Evolutionary conservation across 2,329 filamentous ascomycete species (phyloP), one percentile per base, ranked within the genome.

Genomic region (Microascus cirrosus): DNA sequence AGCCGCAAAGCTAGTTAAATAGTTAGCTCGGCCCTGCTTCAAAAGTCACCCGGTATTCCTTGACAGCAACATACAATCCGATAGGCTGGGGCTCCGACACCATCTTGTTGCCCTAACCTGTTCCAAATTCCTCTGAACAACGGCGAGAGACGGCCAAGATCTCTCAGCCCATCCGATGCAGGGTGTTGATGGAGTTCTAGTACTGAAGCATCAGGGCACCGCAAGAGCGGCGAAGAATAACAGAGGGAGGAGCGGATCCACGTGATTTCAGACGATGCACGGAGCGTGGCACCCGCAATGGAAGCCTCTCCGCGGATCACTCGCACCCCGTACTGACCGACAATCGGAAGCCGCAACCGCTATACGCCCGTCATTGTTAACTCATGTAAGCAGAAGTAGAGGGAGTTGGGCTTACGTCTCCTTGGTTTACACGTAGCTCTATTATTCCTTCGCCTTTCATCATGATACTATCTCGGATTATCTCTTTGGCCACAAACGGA

Each of bases 121-220:
- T 82, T 81, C 86, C 87, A 91, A 11, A 92, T 75, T 36, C 77
- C 79, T 20, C 77, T 76, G 63, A 88, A 91, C 0, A 87, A 68
- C 0, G 87, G 85, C 1, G 84, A 89, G 2, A 90, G 69, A 10
- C 67, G 74, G 1, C 78, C 80, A 18, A 93, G 68, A 0, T 75
- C 72, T 18, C 76, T 73, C 12, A 90, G 62, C 0, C 73, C 73
- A 15, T 68, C 68, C 2, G 77, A 71, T 10, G 71, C 74, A 1
- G 79, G 76, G 55, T 81, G 77, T 4, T 84, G 67, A 36, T 78
- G 72, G 25, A 90, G 69, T 59, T 87, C 79, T 1, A 89, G 67
- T 1, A 66, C 69, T 0, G 76, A 75, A 11, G 76, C 68, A 53
- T 81, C 74, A 0, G 71, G 65, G 51, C 78, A 83, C 53, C 81